Conservation (phyloP, 257 asterid species). For the Fraxinus cuspidata region DNA sequence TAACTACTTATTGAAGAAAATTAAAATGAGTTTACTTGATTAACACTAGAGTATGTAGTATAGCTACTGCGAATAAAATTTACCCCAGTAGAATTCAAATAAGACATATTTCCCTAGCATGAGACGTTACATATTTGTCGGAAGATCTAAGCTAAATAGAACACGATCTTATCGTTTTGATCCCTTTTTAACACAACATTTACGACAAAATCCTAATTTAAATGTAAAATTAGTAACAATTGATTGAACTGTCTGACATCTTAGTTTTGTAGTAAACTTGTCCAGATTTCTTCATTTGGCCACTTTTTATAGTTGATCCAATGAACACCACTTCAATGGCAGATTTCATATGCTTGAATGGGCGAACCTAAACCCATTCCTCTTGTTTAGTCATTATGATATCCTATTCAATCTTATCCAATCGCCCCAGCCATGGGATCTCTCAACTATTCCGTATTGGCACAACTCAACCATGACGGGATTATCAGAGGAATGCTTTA, state of each 20-base stretch:
- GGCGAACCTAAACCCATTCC: not conserved
- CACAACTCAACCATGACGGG: not conserved
- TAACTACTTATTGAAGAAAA: too few species aligned
- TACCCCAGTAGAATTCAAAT: too few species aligned
- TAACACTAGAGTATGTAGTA: too few species aligned
- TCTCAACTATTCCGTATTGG: too few species aligned
- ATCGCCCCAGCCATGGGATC: too few species aligned
- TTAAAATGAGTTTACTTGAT: too few species aligned
- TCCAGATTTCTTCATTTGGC: not conserved
- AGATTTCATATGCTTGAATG: not conserved
- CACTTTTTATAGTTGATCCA: not conserved
- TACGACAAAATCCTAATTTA: not conserved
- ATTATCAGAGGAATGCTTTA: not conserved
- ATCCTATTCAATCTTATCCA: not conserved
- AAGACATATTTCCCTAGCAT: too few species aligned
- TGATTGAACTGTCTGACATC: not conserved
- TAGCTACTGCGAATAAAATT: too few species aligned
- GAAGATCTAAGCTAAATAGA: slow-evolving; percentile 35
- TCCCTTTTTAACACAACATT: not conserved
- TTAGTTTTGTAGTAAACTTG: not conserved
- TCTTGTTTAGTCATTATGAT: not conserved
- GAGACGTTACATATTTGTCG: not conserved
- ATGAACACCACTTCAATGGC: not conserved
- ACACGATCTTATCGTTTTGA: slow-evolving; percentile 8
- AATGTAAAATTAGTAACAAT: not conserved